Evolutionary conservation across 176 grass and related monocot species (phyloP).

Genomic region (Lolium rigidum): DNA sequence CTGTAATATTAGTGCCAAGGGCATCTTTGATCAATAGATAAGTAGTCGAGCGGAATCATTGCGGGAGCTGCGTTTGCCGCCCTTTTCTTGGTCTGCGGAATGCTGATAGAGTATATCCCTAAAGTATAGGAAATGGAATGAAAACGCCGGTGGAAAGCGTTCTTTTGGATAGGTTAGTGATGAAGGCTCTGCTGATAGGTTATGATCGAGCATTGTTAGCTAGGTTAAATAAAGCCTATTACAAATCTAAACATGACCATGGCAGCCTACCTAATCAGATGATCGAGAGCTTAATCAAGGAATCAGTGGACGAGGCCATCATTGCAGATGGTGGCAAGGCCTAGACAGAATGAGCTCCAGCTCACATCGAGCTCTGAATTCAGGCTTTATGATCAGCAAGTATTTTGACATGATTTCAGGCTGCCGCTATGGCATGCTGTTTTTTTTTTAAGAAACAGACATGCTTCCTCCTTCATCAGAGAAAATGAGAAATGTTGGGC

Average conservation of each 20-base stretch:
- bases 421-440: background rate
- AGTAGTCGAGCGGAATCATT: conserved; percentile 42
- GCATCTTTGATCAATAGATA: conserved; percentile 45
- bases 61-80: conserved; percentile 34
- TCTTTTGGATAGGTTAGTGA: conserved; percentile 47
- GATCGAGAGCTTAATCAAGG: conserved; percentile 21
- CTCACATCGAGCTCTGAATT: conserved; percentile 17
- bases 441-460: background rate
- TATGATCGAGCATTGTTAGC: conserved; percentile 43
- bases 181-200: conserved; percentile 34
- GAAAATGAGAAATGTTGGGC: background rate
- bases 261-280: conserved; percentile 41
- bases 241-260: conserved; percentile 33
- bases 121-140: conserved; percentile 40
- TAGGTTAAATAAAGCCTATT: conserved; percentile 20
- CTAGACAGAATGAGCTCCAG: conserved; percentile 47
- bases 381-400: conserved; percentile 21
- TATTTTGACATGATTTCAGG: conserved; percentile 17
- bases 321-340: conserved; percentile 29
- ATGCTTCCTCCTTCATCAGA: background rate
- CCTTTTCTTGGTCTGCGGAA: conserved; percentile 30
- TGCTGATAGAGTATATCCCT: conserved; percentile 34
- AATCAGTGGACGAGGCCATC: conserved; percentile 48
- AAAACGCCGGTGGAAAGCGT: conserved; percentile 33
- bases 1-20: conserved; percentile 29